phyloP scores from a whole-genome alignment of 2,329 filamentous ascomycete genomes.

The Alternaria rosae region DNA sequence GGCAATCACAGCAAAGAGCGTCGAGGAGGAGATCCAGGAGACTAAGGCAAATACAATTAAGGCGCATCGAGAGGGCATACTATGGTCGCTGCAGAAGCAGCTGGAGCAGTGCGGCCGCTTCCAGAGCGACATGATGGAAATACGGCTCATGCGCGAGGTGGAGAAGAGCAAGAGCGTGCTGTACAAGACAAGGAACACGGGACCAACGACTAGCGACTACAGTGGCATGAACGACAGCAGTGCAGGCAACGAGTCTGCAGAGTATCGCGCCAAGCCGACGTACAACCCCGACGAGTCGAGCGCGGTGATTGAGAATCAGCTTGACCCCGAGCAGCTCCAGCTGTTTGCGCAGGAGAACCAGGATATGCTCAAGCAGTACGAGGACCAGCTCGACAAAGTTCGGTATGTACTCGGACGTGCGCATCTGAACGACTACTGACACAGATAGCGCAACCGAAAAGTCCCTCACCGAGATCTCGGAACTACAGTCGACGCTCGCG shows the following conservation, averaged over 20 bases:
- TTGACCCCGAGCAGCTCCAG: constrained; percentile 86
- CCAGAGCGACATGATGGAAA: constrained; percentile 93
- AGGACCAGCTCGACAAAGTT: constrained; percentile 92
- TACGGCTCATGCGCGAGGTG: constrained; percentile 80
- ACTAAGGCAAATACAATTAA: constrained; percentile 70
- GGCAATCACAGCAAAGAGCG: constrained; percentile 60
- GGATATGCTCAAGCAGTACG: constrained; percentile 90
- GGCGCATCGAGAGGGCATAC: constrained; percentile 78
- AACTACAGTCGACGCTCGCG: constrained; percentile 88
- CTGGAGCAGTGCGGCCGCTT: constrained; percentile 78
- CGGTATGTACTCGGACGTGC: constrained; percentile 65
- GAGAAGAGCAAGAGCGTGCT: constrained; percentile 89
- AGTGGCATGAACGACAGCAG: constrained; percentile 26
- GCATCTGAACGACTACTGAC: constrained; percentile 22
- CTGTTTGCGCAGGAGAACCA: constrained; percentile 94
- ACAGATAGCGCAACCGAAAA: constrained; percentile 78
- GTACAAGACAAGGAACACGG: constrained; percentile 66
- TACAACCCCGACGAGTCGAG: constrained; percentile 32
- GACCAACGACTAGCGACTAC: constrained; percentile 33
- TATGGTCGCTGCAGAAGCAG: constrained; percentile 80
- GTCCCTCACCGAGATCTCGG: constrained; percentile 89
- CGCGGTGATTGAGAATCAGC: constrained; percentile 60
- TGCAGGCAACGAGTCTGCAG: constrained; percentile 20
- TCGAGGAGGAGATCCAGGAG: constrained; percentile 77
- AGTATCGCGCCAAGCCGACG: constrained; percentile 38